Percentiles rank a stretch among this genome's conserved stretches.
phyloP scores from a whole-genome alignment of 257 asterid species.

The Marsdenia floribunda region DNA sequence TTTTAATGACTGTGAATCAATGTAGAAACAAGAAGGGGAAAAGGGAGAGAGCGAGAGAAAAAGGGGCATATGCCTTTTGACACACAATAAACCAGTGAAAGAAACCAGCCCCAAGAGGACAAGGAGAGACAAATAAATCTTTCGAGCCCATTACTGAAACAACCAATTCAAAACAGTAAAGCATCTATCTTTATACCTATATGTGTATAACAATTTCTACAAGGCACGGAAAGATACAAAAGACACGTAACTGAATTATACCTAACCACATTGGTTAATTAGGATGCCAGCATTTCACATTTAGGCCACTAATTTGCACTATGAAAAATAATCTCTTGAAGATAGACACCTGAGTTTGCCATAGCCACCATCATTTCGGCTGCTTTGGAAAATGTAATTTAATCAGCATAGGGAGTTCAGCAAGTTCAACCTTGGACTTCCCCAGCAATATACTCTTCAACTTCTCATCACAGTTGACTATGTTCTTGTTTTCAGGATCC shows the following conservation, averaged over 20 bases:
- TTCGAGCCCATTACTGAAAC: not conserved
- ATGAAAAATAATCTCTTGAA: not conserved
- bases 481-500: constrained; percentile 74
- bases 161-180: not conserved
- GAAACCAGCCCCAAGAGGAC: not conserved
- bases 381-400: constrained; percentile 86
- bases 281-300: not conserved
- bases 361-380: constrained; percentile 33
- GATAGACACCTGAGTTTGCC: constrained; percentile 9
- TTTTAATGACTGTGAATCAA: not conserved
- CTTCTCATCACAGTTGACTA: constrained; percentile 75
- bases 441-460: constrained; percentile 77
- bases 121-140: not conserved
- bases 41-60: not conserved
- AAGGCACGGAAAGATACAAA: not conserved
- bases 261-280: not conserved
- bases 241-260: not conserved
- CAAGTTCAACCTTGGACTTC: constrained; percentile 65
- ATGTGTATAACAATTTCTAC: not conserved
- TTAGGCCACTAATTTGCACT: not conserved
- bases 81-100: not conserved
- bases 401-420: constrained; percentile 73
- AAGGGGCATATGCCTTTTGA: not conserved
- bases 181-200: not conserved
- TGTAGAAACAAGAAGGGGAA: not conserved